Evolutionary conservation across 306 rosid species (phyloP).

Genomic region (Benincasa hispida): DNA sequence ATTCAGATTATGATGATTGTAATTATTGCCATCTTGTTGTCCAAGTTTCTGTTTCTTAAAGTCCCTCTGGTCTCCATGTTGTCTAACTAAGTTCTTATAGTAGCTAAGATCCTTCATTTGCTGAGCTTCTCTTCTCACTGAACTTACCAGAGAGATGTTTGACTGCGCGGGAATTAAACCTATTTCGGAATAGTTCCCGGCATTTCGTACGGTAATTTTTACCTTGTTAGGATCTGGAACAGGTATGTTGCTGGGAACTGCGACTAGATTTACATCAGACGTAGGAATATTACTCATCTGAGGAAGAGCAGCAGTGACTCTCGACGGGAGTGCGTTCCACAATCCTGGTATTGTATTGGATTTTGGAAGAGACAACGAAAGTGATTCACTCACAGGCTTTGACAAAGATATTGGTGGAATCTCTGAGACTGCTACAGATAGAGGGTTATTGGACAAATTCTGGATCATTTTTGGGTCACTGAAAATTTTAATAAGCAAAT

Average conservation of each 20-base stretch:
- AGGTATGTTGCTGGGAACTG: slow-evolving; percentile 9
- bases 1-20: slow-evolving; percentile 28
- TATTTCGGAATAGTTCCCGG: slow-evolving; percentile 11
- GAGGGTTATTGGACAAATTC: slow-evolving; percentile 21
- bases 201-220: slow-evolving; percentile 7
- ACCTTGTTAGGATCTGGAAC: slow-evolving; percentile 2
- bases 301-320: slow-evolving; percentile 9
- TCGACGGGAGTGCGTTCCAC: slow-evolving; percentile 13
- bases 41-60: slow-evolving; percentile 17
- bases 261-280: slow-evolving; percentile 14
- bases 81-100: slow-evolving; percentile 49
- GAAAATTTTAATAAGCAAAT: slow-evolving; percentile 42
- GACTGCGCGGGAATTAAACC: slow-evolving; percentile 14
- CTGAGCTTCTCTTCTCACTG: slow-evolving; percentile 8
- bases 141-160: neutral
- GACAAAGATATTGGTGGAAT: slow-evolving; percentile 4
- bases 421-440: neutral
- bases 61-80: slow-evolving; percentile 26
- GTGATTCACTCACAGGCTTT: slow-evolving; percentile 8
- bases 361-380: slow-evolving; percentile 9
- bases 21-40: slow-evolving; percentile 25
- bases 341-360: slow-evolving; percentile 8
- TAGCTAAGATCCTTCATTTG: slow-evolving; percentile 44
- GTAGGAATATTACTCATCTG: slow-evolving; percentile 10
- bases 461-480: slow-evolving; percentile 49